Evolutionary conservation across 768 basidiomycete species (phyloP).

Genomic region (Tylopilus sp.): DNA sequence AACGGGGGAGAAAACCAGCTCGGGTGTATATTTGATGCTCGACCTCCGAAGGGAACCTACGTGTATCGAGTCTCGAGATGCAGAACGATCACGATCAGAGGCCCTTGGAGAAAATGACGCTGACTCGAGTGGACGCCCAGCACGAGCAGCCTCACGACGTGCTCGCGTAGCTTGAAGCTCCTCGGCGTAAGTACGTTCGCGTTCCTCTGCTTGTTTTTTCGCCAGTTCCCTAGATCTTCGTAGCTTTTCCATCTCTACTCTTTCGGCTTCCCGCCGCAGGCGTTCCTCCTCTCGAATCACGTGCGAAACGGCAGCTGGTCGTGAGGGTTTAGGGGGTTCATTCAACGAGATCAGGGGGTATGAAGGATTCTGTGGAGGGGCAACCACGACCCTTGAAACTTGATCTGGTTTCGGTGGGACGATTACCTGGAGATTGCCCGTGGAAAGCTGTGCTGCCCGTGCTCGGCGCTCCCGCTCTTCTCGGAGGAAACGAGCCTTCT

Average conservation of each 20-base stretch:
- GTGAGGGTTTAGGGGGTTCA: constrained; percentile 8
- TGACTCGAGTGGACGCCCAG: constrained; percentile 35
- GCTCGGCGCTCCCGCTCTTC: constrained; percentile 55
- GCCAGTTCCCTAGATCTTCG: constrained; percentile 37
- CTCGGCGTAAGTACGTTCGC: constrained; percentile 51
- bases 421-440: constrained; percentile 32
- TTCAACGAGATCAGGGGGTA: constrained; percentile 16
- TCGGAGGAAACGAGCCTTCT: constrained; percentile 64
- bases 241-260: constrained; percentile 48
- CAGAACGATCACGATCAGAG: constrained; percentile 33
- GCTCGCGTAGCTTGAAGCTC: constrained; percentile 58
- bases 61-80: constrained; percentile 37
- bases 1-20: constrained; percentile 37
- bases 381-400: constrained; percentile 13
- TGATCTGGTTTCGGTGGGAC: constrained; percentile 8
- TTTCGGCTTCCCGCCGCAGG: constrained; percentile 45
- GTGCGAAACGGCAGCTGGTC: constrained; percentile 3
- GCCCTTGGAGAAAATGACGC: constrained; percentile 18
- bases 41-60: constrained; percentile 16
- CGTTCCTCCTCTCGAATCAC: constrained; percentile 40
- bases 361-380: constrained; percentile 12
- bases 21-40: constrained; percentile 44
- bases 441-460: constrained; percentile 28
- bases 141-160: constrained; percentile 56
- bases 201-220: constrained; percentile 44